Base-by-base conservation (phyloP, 768 basidiomycete species). In the Paxillus involutus region DNA sequence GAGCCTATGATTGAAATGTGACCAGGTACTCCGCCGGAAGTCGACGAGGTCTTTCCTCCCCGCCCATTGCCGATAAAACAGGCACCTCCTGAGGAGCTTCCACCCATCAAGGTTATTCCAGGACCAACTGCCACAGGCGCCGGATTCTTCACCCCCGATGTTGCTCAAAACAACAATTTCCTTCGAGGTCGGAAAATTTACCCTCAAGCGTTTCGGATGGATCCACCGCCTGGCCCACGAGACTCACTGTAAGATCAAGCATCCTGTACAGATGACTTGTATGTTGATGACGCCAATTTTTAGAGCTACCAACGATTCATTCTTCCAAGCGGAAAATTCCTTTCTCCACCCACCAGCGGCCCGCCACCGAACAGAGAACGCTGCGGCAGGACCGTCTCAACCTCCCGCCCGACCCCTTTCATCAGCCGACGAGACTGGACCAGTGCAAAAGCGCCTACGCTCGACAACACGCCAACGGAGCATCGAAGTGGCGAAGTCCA, bases 341-440 rank as follows among this genome's bases (percentile, higher is more conserved):
- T 80, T 86, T 61, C 79, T 74, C 47, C 78, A 83, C 68, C 67
- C 57, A 66, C 46, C 55, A 16, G 71, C 71, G 21, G 76, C 77
- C 62, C 80, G 80, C 49, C 59, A 61, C 43, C 75, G 74, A 54
- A 71, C 73, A 43, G 82, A 79, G 57, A 71, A 77, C 48, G 60
- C 63, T 17, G 71, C 71, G 58, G 61, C 63, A 47, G 75, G 73
- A 39, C 65, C 77, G 33, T 73, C 74, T 47, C 83, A 83, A 63
- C 73, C 74, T 47, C 76, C 78, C 62, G 70, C 77, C 40, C 82
- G 89, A 49, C 86, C 89, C 19, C 82, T 91, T 53, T 91, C 89
- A 53, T 91, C 90, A 33, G 85, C 88, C 42, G 90, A 92, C 67
- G 90, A 92, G 74, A 78, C 80, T 50, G 90, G 89, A 41, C 90